phyloP scores from a whole-genome alignment of 257 asterid species.

The Prunella vulgaris region DNA sequence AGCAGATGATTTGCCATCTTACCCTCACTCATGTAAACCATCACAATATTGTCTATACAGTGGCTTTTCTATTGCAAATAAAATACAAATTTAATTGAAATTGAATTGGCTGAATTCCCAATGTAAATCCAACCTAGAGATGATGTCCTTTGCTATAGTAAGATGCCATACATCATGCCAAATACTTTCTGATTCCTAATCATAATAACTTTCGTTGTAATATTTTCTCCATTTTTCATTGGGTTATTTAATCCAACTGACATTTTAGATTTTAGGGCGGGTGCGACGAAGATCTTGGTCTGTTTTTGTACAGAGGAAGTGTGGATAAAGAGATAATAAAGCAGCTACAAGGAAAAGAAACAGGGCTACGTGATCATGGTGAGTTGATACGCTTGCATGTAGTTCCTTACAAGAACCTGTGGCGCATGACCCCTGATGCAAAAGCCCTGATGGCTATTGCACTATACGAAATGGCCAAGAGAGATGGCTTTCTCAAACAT shows the following conservation, averaged over 20 bases:
- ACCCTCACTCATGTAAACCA: neutral
- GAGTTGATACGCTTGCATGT: slow-evolving; percentile 75
- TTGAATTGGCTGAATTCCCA: no score
- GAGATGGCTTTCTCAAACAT: slow-evolving; percentile 42
- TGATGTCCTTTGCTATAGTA: no score
- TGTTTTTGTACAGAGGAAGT: slow-evolving; percentile 67
- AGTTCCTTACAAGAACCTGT: slow-evolving; percentile 64
- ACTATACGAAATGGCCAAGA: slow-evolving; percentile 84
- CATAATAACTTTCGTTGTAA: neutral
- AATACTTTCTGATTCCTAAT: neutral
- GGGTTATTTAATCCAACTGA: neutral
- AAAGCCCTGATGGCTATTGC: slow-evolving; percentile 72
- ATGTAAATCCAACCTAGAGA: no score
- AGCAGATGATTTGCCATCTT: neutral
- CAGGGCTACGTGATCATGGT: slow-evolving; percentile 72
- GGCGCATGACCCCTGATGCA: slow-evolving; percentile 90
- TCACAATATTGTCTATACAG: no score
- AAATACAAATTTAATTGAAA: no score
- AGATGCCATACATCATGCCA: no score
- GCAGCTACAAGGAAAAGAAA: slow-evolving; percentile 72
- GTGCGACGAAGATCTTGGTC: slow-evolving; percentile 74
- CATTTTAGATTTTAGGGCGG: slow-evolving; percentile 57
- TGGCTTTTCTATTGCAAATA: neutral
- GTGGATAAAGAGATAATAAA: slow-evolving; percentile 55
- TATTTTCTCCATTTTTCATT: neutral